A percentile compares a stretch with the other conserved stretches of the same genome.
Evolutionary conservation across 148 eudicot genomes (phyloP).

Genomic region (Simmondsia chinensis): DNA sequence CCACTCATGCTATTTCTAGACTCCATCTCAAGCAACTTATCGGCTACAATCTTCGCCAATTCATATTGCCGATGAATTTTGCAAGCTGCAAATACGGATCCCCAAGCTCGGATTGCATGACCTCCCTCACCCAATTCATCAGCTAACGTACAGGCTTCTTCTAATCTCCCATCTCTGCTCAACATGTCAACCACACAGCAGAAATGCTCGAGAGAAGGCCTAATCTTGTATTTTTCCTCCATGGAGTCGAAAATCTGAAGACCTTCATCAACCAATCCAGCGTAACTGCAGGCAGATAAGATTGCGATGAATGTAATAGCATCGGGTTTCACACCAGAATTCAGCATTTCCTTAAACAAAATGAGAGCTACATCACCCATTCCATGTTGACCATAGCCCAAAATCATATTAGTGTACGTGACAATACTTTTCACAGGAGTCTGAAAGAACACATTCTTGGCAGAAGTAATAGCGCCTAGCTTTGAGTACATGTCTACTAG

Average conservation of each 20-base stretch:
- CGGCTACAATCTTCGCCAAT: slow-evolving; percentile 61
- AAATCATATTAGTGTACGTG: slow-evolving; percentile 83
- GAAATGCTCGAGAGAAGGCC: slow-evolving; percentile 64
- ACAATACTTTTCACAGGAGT: slow-evolving; percentile 48
- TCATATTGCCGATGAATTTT: slow-evolving; percentile 56
- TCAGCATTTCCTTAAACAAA: slow-evolving; percentile 57
- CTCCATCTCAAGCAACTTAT: slow-evolving; percentile 47
- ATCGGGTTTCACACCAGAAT: slow-evolving; percentile 51
- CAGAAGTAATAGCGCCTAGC: slow-evolving; percentile 51
- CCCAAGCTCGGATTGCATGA: slow-evolving; percentile 64
- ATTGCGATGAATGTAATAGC: slow-evolving; percentile 69
- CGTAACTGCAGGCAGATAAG: slow-evolving; percentile 80
- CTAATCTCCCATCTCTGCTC: slow-evolving; percentile 71
- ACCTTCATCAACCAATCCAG: slow-evolving; percentile 82
- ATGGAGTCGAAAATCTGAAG: slow-evolving; percentile 60
- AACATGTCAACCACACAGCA: slow-evolving; percentile 84
- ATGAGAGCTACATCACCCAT: slow-evolving; percentile 48
- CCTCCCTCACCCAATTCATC: slow-evolving; percentile 46
- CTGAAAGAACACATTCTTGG: slow-evolving; percentile 45
- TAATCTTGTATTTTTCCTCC: slow-evolving; percentile 46
- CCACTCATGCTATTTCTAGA: slow-evolving; percentile 33
- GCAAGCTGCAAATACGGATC: slow-evolving; percentile 72
- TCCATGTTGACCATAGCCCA: slow-evolving; percentile 86
- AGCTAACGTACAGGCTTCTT: slow-evolving; percentile 66
- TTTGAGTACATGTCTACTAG: slow-evolving; percentile 87